Evolutionary conservation across 768 basidiomycete genomes (phyloP).

Genomic region (Crepidotus variabilis): DNA sequence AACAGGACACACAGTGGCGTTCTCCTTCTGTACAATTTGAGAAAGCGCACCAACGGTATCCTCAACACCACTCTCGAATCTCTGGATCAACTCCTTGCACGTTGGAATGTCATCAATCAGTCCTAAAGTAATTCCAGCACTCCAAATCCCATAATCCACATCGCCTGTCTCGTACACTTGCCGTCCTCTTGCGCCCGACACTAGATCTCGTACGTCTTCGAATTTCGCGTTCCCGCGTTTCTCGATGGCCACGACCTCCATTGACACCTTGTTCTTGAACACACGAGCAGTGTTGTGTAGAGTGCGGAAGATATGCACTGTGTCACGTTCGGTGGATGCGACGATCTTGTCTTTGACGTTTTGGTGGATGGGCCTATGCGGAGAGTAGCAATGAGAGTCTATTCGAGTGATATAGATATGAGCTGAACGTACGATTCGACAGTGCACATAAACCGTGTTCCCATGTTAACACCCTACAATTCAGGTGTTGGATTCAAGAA

Average conservation of each 20-base stretch:
- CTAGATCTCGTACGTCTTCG: conserved; percentile 75
- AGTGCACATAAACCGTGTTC: conserved; percentile 90
- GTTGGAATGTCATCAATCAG: conserved; percentile 83
- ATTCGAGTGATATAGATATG: background rate
- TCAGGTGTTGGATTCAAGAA: conserved; percentile 1
- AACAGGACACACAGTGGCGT: background rate
- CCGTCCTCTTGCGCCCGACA: conserved; percentile 66
- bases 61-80: conserved; percentile 75
- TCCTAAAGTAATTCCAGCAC: conserved; percentile 59
- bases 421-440: conserved; percentile 59
- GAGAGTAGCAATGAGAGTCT: background rate
- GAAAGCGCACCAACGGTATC: conserved; percentile 53
- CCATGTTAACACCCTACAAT: conserved; percentile 83
- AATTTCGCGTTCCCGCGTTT: conserved; percentile 82
- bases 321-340: conserved; percentile 76
- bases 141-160: conserved; percentile 86
- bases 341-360: conserved; percentile 91
- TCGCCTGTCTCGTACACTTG: conserved; percentile 83
- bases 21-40: conserved; percentile 18
- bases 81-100: conserved; percentile 63
- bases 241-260: conserved; percentile 85
- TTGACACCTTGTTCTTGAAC: conserved; percentile 78
- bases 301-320: conserved; percentile 88
- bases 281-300: conserved; percentile 82
- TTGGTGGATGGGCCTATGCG: conserved; percentile 71